phyloP scores from a whole-genome alignment of 257 asterid species.

The Phtheirospermum japonicum region DNA sequence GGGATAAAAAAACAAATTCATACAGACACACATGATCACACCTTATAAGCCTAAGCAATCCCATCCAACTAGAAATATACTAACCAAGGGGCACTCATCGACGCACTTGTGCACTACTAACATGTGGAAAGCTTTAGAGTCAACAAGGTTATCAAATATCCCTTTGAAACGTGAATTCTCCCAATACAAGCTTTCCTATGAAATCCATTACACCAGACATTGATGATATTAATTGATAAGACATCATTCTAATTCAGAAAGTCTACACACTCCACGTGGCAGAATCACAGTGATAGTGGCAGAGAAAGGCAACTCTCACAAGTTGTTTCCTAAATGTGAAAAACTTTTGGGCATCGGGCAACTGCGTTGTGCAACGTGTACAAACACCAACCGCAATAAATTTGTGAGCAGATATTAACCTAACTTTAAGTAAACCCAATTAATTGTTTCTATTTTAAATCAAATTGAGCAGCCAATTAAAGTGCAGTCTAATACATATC shows the following conservation, averaged over 20 bases:
- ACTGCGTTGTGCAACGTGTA: slow-evolving; percentile 2
- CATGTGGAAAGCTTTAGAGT: not conserved
- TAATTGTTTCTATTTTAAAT: not conserved
- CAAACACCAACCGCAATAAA: not conserved
- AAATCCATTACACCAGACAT: slow-evolving; percentile 12
- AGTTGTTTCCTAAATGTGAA: not conserved
- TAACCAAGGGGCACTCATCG: not conserved
- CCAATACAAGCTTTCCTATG: not conserved
- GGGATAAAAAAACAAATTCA: not conserved
- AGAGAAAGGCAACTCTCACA: slow-evolving; percentile 2
- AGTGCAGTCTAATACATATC: not conserved
- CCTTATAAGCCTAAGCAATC: not conserved
- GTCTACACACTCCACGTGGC: slow-evolving; percentile 8
- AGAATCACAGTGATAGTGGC: not conserved
- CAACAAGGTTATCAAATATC: slow-evolving; percentile 4
- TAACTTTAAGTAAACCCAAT: not conserved
- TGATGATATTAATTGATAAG: not conserved
- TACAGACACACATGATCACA: slow-evolving; percentile 2
- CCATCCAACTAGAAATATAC: slow-evolving; percentile 5
- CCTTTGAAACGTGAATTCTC: not conserved
- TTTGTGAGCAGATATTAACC: not conserved
- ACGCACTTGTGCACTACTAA: not conserved
- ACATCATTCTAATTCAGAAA: not conserved
- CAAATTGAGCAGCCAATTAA: not conserved
- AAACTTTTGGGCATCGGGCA: not conserved